Conservation (phyloP, 2,329 filamentous ascomycete species). For the Xylariaceae sp. region DNA sequence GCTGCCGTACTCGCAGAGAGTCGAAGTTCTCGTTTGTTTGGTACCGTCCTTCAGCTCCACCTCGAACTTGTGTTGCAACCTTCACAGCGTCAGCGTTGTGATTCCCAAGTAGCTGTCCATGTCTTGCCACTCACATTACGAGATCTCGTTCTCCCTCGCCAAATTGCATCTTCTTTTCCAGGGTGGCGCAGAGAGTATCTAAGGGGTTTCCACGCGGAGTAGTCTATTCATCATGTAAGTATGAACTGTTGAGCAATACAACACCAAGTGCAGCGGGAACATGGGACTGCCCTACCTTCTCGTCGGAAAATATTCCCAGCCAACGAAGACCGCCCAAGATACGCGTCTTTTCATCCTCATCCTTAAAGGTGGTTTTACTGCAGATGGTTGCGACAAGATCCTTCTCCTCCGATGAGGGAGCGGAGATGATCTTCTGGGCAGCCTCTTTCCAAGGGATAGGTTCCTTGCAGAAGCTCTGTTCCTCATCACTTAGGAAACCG, state of each 20-base stretch:
- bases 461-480: constrained; percentile 58
- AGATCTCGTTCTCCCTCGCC: constrained; percentile 78
- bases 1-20: constrained; percentile 72
- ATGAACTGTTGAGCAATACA: constrained; percentile 26
- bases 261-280: background rate
- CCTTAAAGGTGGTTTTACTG: constrained; percentile 68
- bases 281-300: too few species aligned
- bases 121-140: constrained; percentile 45
- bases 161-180: constrained; percentile 91
- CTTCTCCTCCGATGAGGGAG: constrained; percentile 57
- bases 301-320: constrained; percentile 34
- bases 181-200: constrained; percentile 83
- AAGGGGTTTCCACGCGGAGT: constrained; percentile 62
- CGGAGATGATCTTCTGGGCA: constrained; percentile 69
- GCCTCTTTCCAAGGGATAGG: constrained; percentile 79
- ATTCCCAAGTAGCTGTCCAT: background rate
- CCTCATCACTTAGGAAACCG: constrained; percentile 75
- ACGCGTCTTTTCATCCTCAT: constrained; percentile 61
- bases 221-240: constrained; percentile 10
- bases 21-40: constrained; percentile 72
- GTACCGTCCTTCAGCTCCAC: constrained; percentile 77
- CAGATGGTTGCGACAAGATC: constrained; percentile 70
- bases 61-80: constrained; percentile 67
- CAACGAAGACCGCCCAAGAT: constrained; percentile 69
- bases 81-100: constrained; percentile 1